phyloP scores from a whole-genome alignment of 2,329 filamentous ascomycete genomes.

The Aureobasidium namibiae region DNA sequence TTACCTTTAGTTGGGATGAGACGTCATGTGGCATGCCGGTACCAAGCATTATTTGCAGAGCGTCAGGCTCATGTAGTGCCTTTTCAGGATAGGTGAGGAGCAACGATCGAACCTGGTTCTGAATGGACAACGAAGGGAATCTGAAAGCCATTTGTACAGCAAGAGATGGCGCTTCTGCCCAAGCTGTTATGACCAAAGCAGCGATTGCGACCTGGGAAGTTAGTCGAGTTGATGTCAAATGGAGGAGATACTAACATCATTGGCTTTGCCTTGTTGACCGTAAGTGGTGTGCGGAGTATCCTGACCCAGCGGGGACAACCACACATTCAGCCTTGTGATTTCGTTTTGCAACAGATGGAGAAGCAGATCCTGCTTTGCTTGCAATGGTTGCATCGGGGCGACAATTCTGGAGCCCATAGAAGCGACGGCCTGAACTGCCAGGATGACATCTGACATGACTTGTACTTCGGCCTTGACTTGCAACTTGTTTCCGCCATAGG shows the following conservation, averaged over 20 bases:
- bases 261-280: constrained; percentile 16
- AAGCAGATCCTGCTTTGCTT: constrained; percentile 76
- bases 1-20: constrained; percentile 66
- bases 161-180: constrained; percentile 74
- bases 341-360: constrained; percentile 76
- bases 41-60: constrained; percentile 73
- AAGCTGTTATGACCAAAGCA: constrained; percentile 68
- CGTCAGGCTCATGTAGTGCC: constrained; percentile 72
- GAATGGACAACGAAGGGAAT: constrained; percentile 67
- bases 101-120: constrained; percentile 68
- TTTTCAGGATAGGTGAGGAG: constrained; percentile 77
- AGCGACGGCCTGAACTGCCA: constrained; percentile 56
- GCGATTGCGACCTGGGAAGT: not conserved
- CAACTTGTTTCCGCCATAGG: constrained; percentile 86
- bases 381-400: constrained; percentile 55
- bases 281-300: constrained; percentile 31
- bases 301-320: constrained; percentile 73
- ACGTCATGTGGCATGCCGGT: constrained; percentile 69
- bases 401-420: constrained; percentile 44
- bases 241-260: not conserved
- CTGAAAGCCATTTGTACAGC: constrained; percentile 77
- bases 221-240: not conserved
- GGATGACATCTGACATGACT: constrained; percentile 66
- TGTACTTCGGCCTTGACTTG: constrained; percentile 90
- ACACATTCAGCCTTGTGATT: constrained; percentile 73